phyloP scores from a whole-genome alignment of 768 basidiomycete species.

The Mycena crocata region DNA sequence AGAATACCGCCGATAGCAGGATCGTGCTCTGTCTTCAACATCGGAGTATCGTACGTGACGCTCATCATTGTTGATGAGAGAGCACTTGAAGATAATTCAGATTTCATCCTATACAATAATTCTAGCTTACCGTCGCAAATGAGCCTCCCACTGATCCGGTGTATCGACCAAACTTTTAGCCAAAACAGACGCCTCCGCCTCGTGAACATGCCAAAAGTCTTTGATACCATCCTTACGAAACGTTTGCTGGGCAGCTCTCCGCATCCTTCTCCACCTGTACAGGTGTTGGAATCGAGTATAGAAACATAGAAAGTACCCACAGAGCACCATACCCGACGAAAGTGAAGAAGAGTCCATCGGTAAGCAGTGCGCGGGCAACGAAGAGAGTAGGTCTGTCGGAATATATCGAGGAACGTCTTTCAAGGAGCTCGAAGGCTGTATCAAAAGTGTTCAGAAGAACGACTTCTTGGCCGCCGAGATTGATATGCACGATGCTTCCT shows the following conservation, averaged over 20 bases:
- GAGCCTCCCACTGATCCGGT: conserved; percentile 40
- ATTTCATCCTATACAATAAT: neutral
- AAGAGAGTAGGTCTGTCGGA: conserved; percentile 40
- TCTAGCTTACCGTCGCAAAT: conserved; percentile 24
- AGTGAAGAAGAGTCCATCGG: conserved; percentile 40
- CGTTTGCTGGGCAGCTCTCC: conserved; percentile 42
- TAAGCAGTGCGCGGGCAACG: conserved; percentile 44
- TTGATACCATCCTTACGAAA: conserved; percentile 22
- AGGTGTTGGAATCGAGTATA: conserved; percentile 2
- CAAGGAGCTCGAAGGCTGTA: conserved; percentile 47
- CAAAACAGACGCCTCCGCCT: conserved; percentile 11
- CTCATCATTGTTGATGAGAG: neutral
- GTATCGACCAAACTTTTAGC: conserved; percentile 12
- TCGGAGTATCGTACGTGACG: neutral
- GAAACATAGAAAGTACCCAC: neutral
- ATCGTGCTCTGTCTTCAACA: neutral
- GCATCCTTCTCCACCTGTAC: conserved; percentile 46
- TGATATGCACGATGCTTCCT: conserved; percentile 37
- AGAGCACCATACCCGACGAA: conserved; percentile 23
- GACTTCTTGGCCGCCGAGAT: conserved; percentile 34
- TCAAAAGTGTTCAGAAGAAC: conserved; percentile 46
- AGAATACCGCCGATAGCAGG: neutral
- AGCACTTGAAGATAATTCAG: neutral
- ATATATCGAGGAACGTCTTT: conserved; percentile 43
- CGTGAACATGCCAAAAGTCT: conserved; percentile 14